Percentiles rank a stretch among this genome's conserved stretches.
phyloP scores from a whole-genome alignment of 1,284 basidiomycete genomes.

The Ganoderma lingzhi region DNA sequence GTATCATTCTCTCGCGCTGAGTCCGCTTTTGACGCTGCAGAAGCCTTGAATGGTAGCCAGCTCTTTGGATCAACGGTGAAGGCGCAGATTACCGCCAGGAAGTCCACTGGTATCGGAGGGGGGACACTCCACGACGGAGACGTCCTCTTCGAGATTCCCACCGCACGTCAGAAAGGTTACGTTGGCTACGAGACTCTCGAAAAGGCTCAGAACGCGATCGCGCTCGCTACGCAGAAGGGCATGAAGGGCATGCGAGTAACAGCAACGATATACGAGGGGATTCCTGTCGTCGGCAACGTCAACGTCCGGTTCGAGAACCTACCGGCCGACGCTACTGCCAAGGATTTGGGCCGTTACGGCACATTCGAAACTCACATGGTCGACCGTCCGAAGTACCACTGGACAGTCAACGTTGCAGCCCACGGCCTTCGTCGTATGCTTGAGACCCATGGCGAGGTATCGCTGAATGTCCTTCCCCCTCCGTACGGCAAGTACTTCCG shows the following conservation, averaged over 20 bases:
- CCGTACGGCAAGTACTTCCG: conserved; percentile 60
- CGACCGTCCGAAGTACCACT: conserved; percentile 51
- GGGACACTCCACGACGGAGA: conserved; percentile 53
- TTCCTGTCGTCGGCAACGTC: conserved; percentile 61
- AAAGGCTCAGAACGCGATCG: conserved; percentile 57
- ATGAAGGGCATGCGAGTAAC: conserved; percentile 50
- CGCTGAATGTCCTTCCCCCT: conserved; percentile 55
- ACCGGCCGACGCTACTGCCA: conserved; percentile 52
- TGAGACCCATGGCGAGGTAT: conserved; percentile 47
- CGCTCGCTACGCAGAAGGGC: conserved; percentile 44
- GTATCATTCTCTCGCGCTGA: conserved; percentile 54
- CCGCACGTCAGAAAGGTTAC: conserved; percentile 59
- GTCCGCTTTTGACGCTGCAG: conserved; percentile 58
- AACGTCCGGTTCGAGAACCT: conserved; percentile 66
- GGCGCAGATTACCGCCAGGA: conserved; percentile 49
- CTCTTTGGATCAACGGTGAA: conserved; percentile 49
- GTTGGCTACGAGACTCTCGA: conserved; percentile 61
- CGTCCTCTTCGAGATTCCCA: conserved; percentile 54
- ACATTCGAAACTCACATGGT: conserved; percentile 34
- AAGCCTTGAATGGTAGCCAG: conserved; percentile 53
- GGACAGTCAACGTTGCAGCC: conserved; percentile 47
- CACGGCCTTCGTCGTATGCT: conserved; percentile 51
- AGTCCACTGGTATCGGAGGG: conserved; percentile 41
- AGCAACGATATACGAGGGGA: conserved; percentile 57
- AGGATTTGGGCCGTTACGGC: conserved; percentile 55